phyloP scores from a whole-genome alignment of 768 basidiomycete genomes.

The Boletus rubropictus region DNA sequence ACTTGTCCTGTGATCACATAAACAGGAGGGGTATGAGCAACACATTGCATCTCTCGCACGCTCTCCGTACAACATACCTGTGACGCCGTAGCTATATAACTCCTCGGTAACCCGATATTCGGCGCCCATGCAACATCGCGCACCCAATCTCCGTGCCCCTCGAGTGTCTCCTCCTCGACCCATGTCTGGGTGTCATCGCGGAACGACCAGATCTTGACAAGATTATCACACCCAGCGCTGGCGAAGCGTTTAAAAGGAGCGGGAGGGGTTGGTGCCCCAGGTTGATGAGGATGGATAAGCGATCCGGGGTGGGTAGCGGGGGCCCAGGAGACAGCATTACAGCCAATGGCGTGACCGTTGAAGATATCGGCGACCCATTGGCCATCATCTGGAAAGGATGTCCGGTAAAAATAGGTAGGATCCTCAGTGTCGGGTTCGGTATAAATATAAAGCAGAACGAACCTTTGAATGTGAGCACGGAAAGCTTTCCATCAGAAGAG shows the following conservation, averaged over 20 bases:
- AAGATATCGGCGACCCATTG: constrained; percentile 95
- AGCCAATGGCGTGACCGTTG: constrained; percentile 92
- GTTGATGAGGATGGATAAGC: constrained; percentile 67
- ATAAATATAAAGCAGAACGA: constrained; percentile 22
- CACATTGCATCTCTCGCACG: background rate
- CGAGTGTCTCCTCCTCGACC: constrained; percentile 85
- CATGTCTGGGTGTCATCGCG: constrained; percentile 83
- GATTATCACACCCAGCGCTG: constrained; percentile 92
- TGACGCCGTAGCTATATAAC: constrained; percentile 93
- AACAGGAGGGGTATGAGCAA: background rate
- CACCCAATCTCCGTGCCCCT: constrained; percentile 96
- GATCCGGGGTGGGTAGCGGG: constrained; percentile 85
- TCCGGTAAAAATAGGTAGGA: background rate
- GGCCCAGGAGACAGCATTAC: constrained; percentile 97
- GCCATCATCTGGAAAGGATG: constrained; percentile 68
- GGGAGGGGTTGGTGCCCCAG: constrained; percentile 29
- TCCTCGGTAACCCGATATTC: constrained; percentile 89
- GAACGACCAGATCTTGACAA: constrained; percentile 92
- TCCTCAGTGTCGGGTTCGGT: background rate
- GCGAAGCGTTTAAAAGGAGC: constrained; percentile 87
- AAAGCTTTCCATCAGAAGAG: constrained; percentile 94
- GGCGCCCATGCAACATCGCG: constrained; percentile 99
- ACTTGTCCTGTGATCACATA: constrained; percentile 52
- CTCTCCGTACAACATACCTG: constrained; percentile 45
- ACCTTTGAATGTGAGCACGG: constrained; percentile 97